Evolutionary conservation across 495 filamentous ascomycete genomes (phyloP), one percentile per base, ranked within the genome.

Genomic region (Diplogelasinospora grovesii): DNA sequence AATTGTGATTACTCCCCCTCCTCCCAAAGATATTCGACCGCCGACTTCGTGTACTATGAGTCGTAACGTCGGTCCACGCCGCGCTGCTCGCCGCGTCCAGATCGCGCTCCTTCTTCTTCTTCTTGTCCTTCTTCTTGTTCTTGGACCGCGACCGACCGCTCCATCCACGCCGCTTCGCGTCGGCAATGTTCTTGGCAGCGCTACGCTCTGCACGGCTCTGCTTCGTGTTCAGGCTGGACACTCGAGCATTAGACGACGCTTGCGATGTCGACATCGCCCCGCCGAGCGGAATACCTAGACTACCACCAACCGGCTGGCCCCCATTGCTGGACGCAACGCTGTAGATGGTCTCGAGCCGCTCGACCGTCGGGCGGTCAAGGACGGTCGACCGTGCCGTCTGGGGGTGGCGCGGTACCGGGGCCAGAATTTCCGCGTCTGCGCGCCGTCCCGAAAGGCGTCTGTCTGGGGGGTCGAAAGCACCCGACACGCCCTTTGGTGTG

Each of bases 301-400:
- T n/a, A n/a, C n/a, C n/a, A n/a, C n/a, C n/a, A n/a, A n/a, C 69
- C 62, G 18, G 70, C 74, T 11, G 83, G 79, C 16, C n/a, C 21
- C 31, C 77, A 19, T 88, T 65, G 46, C 81, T 64, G 4, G 84
- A 83, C 0, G 83, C 83, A 9, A 92, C 65, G 23, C 79, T 79
- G 56, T 88, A 92, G 54, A 95, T 89, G 0, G 86, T 92, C 39
- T 83, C 86, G 18, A 93, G 69, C 77, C 83, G 85, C 38, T 70
- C 68, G 19, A 66, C 65, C 1, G 64, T 55, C 14, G 75, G 73
- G 8, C 70, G 66, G 14, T 70, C 56, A 36, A 64, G 41, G 22
- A 58, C 52, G 22, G 54, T 53, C 23, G 59, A 61, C 4, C 59
- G 57, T 20, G 56, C 50, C 8, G 58, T 55, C 9, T 63, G 54